Conservation (phyloP, 768 basidiomycete genomes). For the Crassisporium funariophilum region DNA sequence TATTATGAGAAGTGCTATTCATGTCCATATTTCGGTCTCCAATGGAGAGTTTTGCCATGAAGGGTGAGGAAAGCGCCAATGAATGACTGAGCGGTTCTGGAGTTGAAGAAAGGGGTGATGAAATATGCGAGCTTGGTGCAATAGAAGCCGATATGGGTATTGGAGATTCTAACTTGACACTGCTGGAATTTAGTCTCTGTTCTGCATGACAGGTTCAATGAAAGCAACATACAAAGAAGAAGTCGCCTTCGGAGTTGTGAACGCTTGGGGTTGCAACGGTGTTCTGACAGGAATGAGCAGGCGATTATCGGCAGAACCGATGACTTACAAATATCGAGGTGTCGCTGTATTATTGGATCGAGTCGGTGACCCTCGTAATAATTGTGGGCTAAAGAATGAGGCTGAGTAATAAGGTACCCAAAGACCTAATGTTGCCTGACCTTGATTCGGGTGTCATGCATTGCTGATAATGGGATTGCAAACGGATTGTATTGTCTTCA, state of each 20-base stretch:
- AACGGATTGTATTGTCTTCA: constrained; percentile 14
- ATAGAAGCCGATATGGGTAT: constrained; percentile 10
- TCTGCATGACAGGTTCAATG: neutral
- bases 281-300: constrained; percentile 13
- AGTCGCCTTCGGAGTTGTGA: constrained; percentile 28
- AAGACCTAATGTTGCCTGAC: constrained; percentile 24
- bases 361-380: constrained; percentile 18
- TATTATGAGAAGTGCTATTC: constrained; percentile 17
- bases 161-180: constrained; percentile 21
- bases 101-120: constrained; percentile 31
- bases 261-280: constrained; percentile 19
- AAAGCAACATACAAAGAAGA: constrained; percentile 18
- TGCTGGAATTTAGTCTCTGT: constrained; percentile 8
- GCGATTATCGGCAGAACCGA: neutral
- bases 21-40: constrained; percentile 21
- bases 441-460: constrained; percentile 51
- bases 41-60: constrained; percentile 41
- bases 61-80: constrained; percentile 47
- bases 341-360: constrained; percentile 28
- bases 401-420: neutral
- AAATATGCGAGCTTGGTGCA: constrained; percentile 25
- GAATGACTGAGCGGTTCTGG: constrained; percentile 26
- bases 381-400: constrained; percentile 22
- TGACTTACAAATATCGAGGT: constrained; percentile 34
- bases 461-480: constrained; percentile 32